phyloP scores from a whole-genome alignment of 2,329 filamentous ascomycete species.

The Allantophomopsis lycopodina region DNA sequence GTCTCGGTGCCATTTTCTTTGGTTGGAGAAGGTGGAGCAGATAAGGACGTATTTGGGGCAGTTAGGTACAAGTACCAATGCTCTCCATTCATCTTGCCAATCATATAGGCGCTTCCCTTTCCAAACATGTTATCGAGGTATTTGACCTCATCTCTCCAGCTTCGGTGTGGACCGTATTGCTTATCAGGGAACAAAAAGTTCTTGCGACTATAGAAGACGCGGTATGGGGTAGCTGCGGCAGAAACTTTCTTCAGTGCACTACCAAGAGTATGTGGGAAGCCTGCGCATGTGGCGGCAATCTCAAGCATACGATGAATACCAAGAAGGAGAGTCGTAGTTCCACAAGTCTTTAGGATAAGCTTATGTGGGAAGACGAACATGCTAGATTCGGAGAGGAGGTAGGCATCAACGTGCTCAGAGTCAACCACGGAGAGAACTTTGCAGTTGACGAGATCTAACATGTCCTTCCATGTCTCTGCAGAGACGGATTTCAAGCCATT shows the following conservation, averaged over 20 bases:
- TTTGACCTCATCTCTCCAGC: constrained; percentile 93
- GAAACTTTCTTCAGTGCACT: constrained; percentile 50
- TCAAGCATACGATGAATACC: constrained; percentile 84
- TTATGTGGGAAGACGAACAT: constrained; percentile 99
- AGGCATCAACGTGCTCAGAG: constrained; percentile 89
- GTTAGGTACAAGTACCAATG: constrained; percentile 99
- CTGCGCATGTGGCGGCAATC: constrained; percentile 75
- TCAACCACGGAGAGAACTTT: constrained; percentile 91
- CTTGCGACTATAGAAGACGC: constrained; percentile 98
- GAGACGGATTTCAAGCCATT: constrained; percentile 77
- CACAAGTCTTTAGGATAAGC: constrained; percentile 95
- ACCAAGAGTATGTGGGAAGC: constrained; percentile 73
- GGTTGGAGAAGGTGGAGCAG: constrained; percentile 68
- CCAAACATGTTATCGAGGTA: constrained; percentile 86
- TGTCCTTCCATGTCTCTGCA: constrained; percentile 79
- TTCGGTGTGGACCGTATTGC: constrained; percentile 86
- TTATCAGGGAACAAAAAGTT: constrained; percentile 94
- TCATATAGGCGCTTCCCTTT: constrained; percentile 95
- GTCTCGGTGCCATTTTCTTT: constrained; percentile 25
- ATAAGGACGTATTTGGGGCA: constrained; percentile 65
- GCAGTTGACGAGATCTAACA: constrained; percentile 98
- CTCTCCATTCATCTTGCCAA: constrained; percentile 99
- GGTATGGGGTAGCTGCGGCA: constrained; percentile 75
- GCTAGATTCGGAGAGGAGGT: constrained; percentile 95
- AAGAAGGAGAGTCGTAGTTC: constrained; percentile 84